These are phyloP conservation scores for Xerophyta viscosa DNA, from an alignment of 106 monocot genomes.

Conservation along the genomic window DNA sequence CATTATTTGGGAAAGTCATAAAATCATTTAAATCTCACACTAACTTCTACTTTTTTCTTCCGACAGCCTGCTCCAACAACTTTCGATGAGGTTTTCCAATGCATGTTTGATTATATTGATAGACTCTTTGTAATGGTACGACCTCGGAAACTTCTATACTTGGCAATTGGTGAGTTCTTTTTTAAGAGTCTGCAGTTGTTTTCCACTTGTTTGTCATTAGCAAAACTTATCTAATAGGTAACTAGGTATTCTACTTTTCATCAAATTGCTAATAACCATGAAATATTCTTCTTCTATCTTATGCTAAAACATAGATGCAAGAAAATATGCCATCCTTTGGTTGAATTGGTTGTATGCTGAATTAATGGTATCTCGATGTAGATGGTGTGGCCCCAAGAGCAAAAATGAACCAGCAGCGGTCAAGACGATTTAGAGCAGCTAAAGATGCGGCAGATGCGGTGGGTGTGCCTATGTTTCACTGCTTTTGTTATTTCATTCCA, in stretches of 20 bases:
- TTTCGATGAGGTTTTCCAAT: slow-evolving; percentile 91
- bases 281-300: too few relatives aligned
- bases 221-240: too few relatives aligned
- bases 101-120: slow-evolving; percentile 99
- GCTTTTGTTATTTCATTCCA: too few relatives aligned
- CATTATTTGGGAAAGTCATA: not conserved
- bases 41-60: not conserved
- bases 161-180: slow-evolving; percentile 87
- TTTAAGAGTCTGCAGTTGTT: not conserved
- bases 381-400: slow-evolving; percentile 99
- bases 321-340: too few relatives aligned
- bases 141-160: slow-evolving; percentile 82
- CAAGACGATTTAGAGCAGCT: slow-evolving; percentile 96
- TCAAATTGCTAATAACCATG: too few relatives aligned
- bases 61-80: slow-evolving; percentile 87
- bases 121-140: slow-evolving; percentile 93
- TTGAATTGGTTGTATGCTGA: too few relatives aligned
- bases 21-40: not conserved
- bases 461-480: slow-evolving; percentile 6
- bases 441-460: slow-evolving; percentile 98
- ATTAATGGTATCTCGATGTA: slow-evolving; percentile 7
- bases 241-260: too few relatives aligned
- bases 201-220: too few relatives aligned
- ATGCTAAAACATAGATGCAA: too few relatives aligned
- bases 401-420: slow-evolving; percentile 99